Percentiles rank a stretch among this genome's conserved stretches.
phyloP scores from a whole-genome alignment of 495 filamentous ascomycete genomes.

The Penicillium paxilli region DNA sequence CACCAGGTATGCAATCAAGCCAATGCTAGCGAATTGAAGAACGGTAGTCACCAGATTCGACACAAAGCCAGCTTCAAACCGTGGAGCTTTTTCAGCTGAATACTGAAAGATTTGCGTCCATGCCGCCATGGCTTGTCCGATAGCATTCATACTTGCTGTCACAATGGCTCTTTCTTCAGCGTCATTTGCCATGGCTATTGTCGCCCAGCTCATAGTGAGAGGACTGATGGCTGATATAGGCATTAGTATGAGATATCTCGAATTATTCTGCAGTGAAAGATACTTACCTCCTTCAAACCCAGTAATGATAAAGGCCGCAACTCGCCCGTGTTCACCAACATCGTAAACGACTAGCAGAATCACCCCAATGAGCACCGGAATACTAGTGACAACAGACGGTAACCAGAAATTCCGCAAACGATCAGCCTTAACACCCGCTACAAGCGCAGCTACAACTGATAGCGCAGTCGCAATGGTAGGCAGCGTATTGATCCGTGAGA shows the following conservation, averaged over 20 bases:
- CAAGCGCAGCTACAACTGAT: constrained; percentile 29
- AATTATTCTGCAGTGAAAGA: neutral
- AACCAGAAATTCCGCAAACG: constrained; percentile 28
- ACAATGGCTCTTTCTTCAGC: constrained; percentile 37
- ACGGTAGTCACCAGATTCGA: neutral
- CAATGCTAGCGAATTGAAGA: neutral
- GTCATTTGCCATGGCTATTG: constrained; percentile 31
- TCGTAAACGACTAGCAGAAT: constrained; percentile 28
- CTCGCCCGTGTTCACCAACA: constrained; percentile 30
- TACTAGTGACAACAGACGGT: constrained; percentile 23
- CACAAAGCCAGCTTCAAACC: constrained; percentile 19
- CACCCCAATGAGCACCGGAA: constrained; percentile 28
- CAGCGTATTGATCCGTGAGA: constrained; percentile 17
- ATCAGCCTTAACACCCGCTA: constrained; percentile 27
- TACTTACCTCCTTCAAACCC: constrained; percentile 33
- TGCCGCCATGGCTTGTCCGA: constrained; percentile 35
- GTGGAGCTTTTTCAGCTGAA: constrained; percentile 25
- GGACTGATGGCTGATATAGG: constrained; percentile 32
- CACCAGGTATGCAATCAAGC: neutral
- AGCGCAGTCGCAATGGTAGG: constrained; percentile 32
- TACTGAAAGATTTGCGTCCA: constrained; percentile 34
- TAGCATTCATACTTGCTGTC: constrained; percentile 37
- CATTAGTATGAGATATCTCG: too few species aligned
- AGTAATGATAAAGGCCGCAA: constrained; percentile 32
- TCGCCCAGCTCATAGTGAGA: constrained; percentile 36